Base-by-base conservation (phyloP, 208 protist species). In the Acanthamoeba sp. region DNA sequence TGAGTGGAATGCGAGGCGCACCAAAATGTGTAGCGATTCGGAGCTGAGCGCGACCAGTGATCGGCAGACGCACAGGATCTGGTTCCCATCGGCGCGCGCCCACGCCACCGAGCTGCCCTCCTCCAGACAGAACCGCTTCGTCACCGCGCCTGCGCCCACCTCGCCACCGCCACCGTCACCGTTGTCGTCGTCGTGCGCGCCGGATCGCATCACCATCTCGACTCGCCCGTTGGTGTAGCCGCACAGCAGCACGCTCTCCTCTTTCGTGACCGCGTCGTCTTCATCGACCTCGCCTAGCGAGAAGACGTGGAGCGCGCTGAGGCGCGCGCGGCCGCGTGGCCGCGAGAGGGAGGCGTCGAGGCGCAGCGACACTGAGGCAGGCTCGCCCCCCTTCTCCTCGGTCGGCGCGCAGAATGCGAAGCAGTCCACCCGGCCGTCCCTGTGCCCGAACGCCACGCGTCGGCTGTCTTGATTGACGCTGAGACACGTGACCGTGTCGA, bases 31-130 rank as follows among this genome's bases (percentile, higher is more conserved):
- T 1, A 73, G 64, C 32, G 64, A 73, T 5, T 73, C 64, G 34
- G n/a, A n/a, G 64, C 64, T 73, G 64, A 73, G 64, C 27, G 64
- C 64, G 27, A 73, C 64, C 22, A 73, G 64, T n/a, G 64, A 73
- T 9, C 64, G 18, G 27, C 64, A 73, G n/a, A 18, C 64, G 34
- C 64, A 73, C 27, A 73, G 34, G 64, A 73, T 36, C 29, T 32
- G 34, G 64, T n/a, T 36, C 27, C 27, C 22, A 10, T 73, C 64
- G 34, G 64, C 64, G 34, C 29, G 34, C 2, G 38, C n/a, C 64
- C 64, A 73, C 27, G 29, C 64, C 18, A 73, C 34, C 64, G 64
- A 36, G 64, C 64, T 38, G 64, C 64, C 64, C 27, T 73, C 64
- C 34, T 73, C 64, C 64, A 73, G 64, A 2, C 18, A 36, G 34